These are phyloP conservation scores for Oldenlandia corymbosa DNA, from an alignment of 257 asterid genomes.

Conservation along the genomic window DNA sequence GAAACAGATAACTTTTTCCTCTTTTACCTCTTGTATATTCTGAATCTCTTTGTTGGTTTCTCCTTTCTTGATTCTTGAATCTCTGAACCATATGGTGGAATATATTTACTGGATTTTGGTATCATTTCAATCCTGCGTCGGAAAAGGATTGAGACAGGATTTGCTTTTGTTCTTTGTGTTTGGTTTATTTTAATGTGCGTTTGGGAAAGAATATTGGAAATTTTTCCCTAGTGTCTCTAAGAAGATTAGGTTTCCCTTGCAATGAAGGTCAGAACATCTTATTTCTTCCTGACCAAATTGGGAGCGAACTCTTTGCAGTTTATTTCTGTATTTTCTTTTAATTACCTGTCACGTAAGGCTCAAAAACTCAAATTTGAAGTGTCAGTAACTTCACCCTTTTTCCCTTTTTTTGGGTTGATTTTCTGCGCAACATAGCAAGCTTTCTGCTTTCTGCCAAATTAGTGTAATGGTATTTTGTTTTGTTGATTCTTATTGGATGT, in stretches of 20 bases:
- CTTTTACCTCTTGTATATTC: no score
- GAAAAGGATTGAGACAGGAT: neutral
- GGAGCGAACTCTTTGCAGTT: no score
- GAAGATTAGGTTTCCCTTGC: neutral
- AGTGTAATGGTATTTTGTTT: neutral
- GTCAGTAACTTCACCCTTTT: neutral
- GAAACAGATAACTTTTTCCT: neutral
- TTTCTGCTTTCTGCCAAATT: neutral
- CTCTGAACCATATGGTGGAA: neutral
- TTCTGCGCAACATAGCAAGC: neutral
- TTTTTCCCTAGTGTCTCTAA: neutral
- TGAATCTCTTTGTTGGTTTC: neutral
- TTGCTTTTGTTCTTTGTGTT: neutral
- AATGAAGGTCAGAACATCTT: neutral
- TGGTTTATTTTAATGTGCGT: neutral
- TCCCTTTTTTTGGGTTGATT: no score
- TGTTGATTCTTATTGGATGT: conserved; percentile 16
- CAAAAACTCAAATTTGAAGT: neutral
- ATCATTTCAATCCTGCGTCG: neutral
- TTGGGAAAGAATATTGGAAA: neutral
- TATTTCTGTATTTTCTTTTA: no score
- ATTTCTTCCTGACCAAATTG: neutral
- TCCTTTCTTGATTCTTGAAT: neutral
- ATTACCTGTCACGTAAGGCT: no score
- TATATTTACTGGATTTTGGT: conserved; percentile 4